A percentile compares a stretch with the other conserved stretches of the same genome.
These are phyloP conservation scores for Rubroshorea leprosula DNA, from an alignment of 345 rosid genomes.

Conservation along the genomic window DNA sequence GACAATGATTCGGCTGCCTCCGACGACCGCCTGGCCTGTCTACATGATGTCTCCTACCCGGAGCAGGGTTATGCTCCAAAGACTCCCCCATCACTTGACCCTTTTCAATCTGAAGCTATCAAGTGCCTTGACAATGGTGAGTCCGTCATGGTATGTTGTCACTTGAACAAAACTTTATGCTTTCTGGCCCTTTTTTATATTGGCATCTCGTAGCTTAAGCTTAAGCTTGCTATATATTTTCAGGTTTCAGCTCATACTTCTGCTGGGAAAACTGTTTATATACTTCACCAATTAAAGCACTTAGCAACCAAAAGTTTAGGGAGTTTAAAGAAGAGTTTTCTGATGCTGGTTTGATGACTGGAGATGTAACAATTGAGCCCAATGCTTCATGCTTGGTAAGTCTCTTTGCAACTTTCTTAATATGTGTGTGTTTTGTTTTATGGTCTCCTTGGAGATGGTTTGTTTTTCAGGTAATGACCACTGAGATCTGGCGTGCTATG, in stretches of 20 bases:
- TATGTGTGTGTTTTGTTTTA: background rate
- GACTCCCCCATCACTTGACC: constrained; percentile 50
- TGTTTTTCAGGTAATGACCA: constrained; percentile 87
- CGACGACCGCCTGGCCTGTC: constrained; percentile 45
- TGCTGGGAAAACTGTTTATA: constrained; percentile 99
- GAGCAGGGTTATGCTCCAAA: constrained; percentile 51
- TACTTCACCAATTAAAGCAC: constrained; percentile 95
- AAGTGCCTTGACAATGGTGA: constrained; percentile 79
- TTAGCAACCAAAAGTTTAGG: constrained; percentile 90
- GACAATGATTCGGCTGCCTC: constrained; percentile 25
- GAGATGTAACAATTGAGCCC: constrained; percentile 95
- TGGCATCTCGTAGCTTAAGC: background rate
- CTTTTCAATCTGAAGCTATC: constrained; percentile 94
- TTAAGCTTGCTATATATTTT: constrained; percentile 12
- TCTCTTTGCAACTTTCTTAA: background rate
- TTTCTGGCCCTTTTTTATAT: background rate
- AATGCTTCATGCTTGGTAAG: constrained; percentile 90
- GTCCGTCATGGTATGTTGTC: constrained; percentile 69
- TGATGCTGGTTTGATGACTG: too few species aligned
- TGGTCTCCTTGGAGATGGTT: constrained; percentile 16
- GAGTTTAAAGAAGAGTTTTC: constrained; percentile 97
- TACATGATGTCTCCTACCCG: constrained; percentile 80
- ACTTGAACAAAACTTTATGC: too few species aligned
- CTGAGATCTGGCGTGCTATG: constrained; percentile 99
- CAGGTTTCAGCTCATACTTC: constrained; percentile 99